Evolutionary conservation across 73 alveolate genomes (phyloP).

Genomic region (Blepharisma stoltei): DNA sequence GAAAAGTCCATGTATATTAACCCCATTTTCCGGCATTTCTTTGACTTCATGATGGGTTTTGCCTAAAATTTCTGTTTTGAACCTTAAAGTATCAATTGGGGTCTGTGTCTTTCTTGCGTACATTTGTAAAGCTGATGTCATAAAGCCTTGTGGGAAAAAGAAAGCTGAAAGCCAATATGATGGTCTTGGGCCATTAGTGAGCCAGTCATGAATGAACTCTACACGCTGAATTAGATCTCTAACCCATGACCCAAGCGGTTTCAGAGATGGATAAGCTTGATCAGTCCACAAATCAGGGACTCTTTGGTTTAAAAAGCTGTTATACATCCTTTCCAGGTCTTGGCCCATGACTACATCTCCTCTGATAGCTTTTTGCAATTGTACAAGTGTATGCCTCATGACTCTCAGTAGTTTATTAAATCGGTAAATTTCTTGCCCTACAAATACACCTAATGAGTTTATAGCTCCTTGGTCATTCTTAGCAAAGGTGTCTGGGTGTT

Average conservation of each 20-base stretch:
- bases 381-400: conserved; percentile 70
- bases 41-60: conserved; percentile 59
- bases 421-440: conserved; percentile 93
- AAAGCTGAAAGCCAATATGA: conserved; percentile 98
- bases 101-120: conserved; percentile 95
- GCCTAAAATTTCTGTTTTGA: conserved; percentile 78
- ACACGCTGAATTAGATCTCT: conserved; percentile 86
- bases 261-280: conserved; percentile 93
- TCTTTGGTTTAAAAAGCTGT: conserved; percentile 79
- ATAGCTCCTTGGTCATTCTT: conserved; percentile 61
- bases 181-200: conserved; percentile 90
- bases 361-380: conserved; percentile 82
- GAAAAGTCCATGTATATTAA: conserved; percentile 97
- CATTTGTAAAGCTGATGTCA: conserved; percentile 96
- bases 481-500: conserved; percentile 63
- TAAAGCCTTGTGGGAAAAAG: conserved; percentile 99
- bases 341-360: conserved; percentile 97
- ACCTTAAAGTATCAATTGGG: conserved; percentile 90
- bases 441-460: conserved; percentile 87
- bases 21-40: conserved; percentile 92
- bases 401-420: conserved; percentile 81
- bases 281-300: conserved; percentile 90
- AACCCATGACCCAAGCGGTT: conserved; percentile 97
- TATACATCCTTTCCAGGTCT: conserved; percentile 85
- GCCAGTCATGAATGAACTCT: conserved; percentile 93